Evolutionary conservation across 2,329 filamentous ascomycete genomes (phyloP).

Genomic region (Thielaviopsis populi): DNA sequence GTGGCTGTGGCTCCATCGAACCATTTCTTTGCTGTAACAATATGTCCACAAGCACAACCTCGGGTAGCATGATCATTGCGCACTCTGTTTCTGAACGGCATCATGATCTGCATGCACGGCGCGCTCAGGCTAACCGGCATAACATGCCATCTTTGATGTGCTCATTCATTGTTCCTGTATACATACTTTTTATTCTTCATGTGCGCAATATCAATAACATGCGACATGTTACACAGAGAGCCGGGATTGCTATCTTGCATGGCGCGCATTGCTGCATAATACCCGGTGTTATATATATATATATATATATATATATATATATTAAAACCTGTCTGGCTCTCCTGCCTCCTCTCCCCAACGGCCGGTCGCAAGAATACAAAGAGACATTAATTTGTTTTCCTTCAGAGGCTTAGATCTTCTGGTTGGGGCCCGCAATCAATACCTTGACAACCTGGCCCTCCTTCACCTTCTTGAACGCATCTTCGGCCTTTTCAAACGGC

Average conservation of each 20-base stretch:
- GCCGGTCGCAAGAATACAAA: neutral
- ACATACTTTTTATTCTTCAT: neutral
- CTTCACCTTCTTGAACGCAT: conserved; percentile 77
- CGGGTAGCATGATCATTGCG: neutral
- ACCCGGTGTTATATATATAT: neutral
- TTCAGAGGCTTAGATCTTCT: conserved; percentile 25
- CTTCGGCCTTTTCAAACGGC: conserved; percentile 65
- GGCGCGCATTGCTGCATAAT: neutral
- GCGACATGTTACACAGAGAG: neutral
- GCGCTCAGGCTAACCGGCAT: neutral
- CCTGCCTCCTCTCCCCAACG: neutral
- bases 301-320: conserved; percentile 3
- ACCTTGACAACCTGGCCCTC: conserved; percentile 63
- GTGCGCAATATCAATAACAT: neutral
- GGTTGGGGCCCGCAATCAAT: conserved; percentile 50
- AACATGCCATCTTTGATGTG: neutral
- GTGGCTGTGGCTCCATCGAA: neutral
- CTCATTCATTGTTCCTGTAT: neutral
- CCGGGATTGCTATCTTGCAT: neutral
- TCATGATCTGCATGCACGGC: neutral
- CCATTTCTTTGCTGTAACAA: neutral
- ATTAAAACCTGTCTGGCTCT: neutral
- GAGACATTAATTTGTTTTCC: neutral
- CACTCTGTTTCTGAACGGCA: neutral
- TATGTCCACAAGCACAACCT: neutral